Percentiles rank a stretch among this genome's conserved stretches.
Evolutionary conservation across 1,284 basidiomycete species (phyloP).

Genomic region (Rhodotorula sp.): DNA sequence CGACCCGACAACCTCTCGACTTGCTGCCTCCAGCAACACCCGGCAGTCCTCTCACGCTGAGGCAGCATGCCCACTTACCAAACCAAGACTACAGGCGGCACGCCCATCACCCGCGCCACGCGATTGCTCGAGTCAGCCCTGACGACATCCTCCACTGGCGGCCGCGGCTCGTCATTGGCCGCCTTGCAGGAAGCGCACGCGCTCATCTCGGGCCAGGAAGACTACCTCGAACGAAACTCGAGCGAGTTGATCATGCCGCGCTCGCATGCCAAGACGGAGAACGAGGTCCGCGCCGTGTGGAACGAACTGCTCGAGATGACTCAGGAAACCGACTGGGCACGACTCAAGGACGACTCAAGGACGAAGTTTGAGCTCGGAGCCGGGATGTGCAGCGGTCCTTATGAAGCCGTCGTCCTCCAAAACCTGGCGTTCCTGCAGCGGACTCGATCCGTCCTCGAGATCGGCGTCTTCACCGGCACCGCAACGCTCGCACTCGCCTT

Average conservation of each 20-base stretch:
- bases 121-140: conserved; percentile 14
- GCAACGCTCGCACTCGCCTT: conserved; percentile 41
- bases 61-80: conserved; percentile 7
- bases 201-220: conserved; percentile 31
- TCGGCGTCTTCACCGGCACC: conserved; percentile 40
- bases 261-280: neutral
- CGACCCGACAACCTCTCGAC: neutral
- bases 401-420: conserved; percentile 29
- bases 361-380: conserved; percentile 31
- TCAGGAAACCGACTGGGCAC: conserved; percentile 35
- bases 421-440: conserved; percentile 12
- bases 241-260: conserved; percentile 16
- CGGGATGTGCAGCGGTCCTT: conserved; percentile 38
- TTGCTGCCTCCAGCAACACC: neutral
- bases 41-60: neutral
- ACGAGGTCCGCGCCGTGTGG: conserved; percentile 16
- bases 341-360: conserved; percentile 25
- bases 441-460: conserved; percentile 22
- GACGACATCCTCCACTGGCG: neutral
- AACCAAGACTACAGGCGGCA: conserved; percentile 7
- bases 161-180: conserved; percentile 1
- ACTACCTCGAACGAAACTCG: conserved; percentile 30
- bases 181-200: conserved; percentile 27
- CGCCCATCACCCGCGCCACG: conserved; percentile 13
- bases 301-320: conserved; percentile 36